Evolutionary conservation across 2,329 filamentous ascomycete genomes (phyloP).

Genomic region (Paecilomyces formosus): DNA sequence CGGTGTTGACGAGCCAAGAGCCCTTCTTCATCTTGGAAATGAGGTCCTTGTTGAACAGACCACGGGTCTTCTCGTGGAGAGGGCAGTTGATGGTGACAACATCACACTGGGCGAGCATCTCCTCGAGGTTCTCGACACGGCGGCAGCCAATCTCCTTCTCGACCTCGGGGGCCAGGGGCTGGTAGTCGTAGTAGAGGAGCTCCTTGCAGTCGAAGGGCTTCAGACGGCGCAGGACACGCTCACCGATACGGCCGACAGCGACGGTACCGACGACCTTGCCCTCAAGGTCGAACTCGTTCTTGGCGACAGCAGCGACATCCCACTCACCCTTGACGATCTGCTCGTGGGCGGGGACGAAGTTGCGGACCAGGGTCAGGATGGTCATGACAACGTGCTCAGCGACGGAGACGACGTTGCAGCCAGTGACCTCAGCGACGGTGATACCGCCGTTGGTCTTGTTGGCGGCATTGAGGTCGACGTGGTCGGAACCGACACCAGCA

Average conservation of each 20-base stretch:
- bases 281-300: conserved; percentile 98
- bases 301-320: conserved; percentile 91
- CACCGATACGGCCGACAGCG: conserved; percentile 92
- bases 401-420: conserved; percentile 96
- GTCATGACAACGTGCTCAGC: conserved; percentile 99
- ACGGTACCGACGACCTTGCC: conserved; percentile 97
- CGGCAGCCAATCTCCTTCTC: conserved; percentile 95
- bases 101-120: conserved; percentile 89
- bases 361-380: conserved; percentile 89
- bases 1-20: conserved; percentile 97
- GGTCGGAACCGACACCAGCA: conserved; percentile 95
- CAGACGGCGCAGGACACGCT: conserved; percentile 91
- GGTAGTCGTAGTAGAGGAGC: conserved; percentile 99
- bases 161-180: conserved; percentile 74
- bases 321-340: conserved; percentile 82
- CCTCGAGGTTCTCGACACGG: conserved; percentile 81
- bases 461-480: conserved; percentile 92
- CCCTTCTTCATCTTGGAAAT: conserved; percentile 98
- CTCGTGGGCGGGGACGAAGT: conserved; percentile 97
- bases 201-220: conserved; percentile 99
- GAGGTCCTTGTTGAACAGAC: conserved; percentile 97
- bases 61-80: conserved; percentile 93
- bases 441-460: conserved; percentile 98
- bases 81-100: conserved; percentile 99
- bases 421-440: conserved; percentile 95